Evolutionary conservation across 2,329 filamentous ascomycete genomes (phyloP).

Genomic region (Pleomassaria siparia): DNA sequence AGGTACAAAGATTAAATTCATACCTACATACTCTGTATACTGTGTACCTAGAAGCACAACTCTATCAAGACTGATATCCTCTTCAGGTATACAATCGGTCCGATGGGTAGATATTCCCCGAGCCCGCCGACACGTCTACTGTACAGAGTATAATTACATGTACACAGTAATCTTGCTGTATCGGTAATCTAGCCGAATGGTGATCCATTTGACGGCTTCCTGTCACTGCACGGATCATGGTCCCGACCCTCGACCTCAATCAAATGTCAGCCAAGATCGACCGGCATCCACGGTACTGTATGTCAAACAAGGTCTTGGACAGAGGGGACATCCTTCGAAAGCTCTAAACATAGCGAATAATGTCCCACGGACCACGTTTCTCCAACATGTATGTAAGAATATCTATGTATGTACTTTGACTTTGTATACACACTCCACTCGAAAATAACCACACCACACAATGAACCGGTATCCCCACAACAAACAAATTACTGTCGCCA

Average conservation of each 20-base stretch:
- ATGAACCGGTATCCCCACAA: background rate
- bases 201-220: background rate
- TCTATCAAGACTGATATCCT: background rate
- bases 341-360: constrained; percentile 1
- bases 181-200: no score
- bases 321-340: background rate
- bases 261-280: no score
- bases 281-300: no score
- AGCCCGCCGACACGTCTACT: background rate
- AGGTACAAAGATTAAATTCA: no score
- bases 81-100: background rate
- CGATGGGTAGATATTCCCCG: background rate
- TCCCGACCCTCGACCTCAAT: no score
- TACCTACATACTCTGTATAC: no score
- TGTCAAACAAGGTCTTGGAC: background rate
- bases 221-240: no score
- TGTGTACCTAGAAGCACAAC: no score
- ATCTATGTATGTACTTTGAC: no score
- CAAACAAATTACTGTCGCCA: background rate
- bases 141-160: background rate
- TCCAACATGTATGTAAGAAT: no score
- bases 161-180: no score
- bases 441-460: background rate
- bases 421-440: no score
- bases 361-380: background rate